A percentile compares a stretch with the other conserved stretches of the same genome.
Evolutionary conservation across 352 stramenopile species (phyloP).

Genomic region (Saprolegnia diclina): DNA sequence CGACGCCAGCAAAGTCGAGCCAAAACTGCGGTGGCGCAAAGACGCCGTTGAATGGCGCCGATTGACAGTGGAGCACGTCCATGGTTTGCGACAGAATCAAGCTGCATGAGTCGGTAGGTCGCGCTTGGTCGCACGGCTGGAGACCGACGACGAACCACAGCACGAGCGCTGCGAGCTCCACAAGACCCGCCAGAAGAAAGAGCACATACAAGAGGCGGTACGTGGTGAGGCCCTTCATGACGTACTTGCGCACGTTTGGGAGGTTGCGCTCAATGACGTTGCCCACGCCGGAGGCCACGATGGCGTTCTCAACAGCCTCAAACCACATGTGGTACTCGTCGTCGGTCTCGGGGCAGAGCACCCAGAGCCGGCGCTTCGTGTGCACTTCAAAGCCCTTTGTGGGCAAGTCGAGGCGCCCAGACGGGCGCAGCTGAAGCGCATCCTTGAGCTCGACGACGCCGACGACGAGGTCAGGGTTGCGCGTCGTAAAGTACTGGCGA

Average conservation of each 20-base stretch:
- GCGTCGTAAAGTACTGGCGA: constrained; percentile 81
- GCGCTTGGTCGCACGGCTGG: constrained; percentile 64
- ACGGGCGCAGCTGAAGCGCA: constrained; percentile 70
- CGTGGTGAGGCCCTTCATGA: constrained; percentile 78
- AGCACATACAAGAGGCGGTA: constrained; percentile 78
- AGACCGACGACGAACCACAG: constrained; percentile 79
- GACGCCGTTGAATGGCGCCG: constrained; percentile 54
- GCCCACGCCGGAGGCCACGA: constrained; percentile 59
- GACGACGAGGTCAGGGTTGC: constrained; percentile 73
- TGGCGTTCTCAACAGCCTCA: constrained; percentile 63
- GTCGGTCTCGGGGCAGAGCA: constrained; percentile 78
- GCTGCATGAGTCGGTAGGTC: constrained; percentile 47
- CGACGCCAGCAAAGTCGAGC: constrained; percentile 53
- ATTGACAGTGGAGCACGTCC: constrained; percentile 40
- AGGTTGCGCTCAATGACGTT: constrained; percentile 85
- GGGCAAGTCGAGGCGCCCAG: constrained; percentile 68
- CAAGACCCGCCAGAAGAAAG: constrained; percentile 58
- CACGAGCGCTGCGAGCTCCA: constrained; percentile 63
- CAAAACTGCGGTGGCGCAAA: constrained; percentile 72
- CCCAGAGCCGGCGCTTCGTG: constrained; percentile 79
- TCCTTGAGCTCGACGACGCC: constrained; percentile 80
- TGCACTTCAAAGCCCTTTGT: constrained; percentile 73
- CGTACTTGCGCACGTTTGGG: constrained; percentile 84
- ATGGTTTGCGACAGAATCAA: constrained; percentile 58
- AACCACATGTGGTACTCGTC: constrained; percentile 85